A percentile compares a stretch with the other conserved stretches of the same genome.
Conservation (phyloP, 805 yeast species). For the Cyberlindnera amylophila region DNA sequence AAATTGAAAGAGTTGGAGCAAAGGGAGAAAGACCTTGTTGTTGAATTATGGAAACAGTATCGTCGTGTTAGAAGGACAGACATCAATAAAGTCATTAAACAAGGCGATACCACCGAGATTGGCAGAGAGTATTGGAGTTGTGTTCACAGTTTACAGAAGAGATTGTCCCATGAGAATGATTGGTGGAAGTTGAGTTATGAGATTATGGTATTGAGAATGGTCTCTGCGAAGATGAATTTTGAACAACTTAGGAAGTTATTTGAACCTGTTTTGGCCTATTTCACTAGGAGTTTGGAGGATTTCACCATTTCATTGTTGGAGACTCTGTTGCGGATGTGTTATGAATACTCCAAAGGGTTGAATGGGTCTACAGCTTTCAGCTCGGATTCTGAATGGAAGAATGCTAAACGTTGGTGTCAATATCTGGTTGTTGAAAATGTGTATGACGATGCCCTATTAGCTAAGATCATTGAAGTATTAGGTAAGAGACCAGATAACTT, state of each 20-base stretch:
- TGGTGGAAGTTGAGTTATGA: conserved; percentile 20
- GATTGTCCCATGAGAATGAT: conserved; percentile 13
- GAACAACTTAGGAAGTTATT: conserved; percentile 29
- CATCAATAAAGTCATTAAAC: conserved; percentile 35
- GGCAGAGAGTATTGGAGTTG: conserved; percentile 43
- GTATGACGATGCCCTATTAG: not conserved
- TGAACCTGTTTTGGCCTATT: conserved; percentile 23
- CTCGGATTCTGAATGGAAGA: conserved; percentile 9
- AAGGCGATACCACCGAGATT: conserved; percentile 39
- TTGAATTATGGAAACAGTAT: conserved; percentile 40
- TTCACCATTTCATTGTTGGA: conserved; percentile 23
- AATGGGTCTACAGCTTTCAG: not conserved
- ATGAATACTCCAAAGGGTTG: conserved; percentile 14
- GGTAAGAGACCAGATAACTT: conserved; percentile 15
- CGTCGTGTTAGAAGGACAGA: conserved; percentile 48
- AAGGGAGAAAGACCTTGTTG: conserved; percentile 21
- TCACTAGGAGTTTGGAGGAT: conserved; percentile 20
- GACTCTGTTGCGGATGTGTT: conserved; percentile 8
- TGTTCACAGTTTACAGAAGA: conserved; percentile 23
- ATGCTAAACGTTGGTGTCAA: conserved; percentile 15
- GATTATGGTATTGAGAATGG: conserved; percentile 33
- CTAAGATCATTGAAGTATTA: conserved; percentile 14
- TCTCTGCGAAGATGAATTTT: conserved; percentile 28
- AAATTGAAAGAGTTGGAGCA: conserved; percentile 17
- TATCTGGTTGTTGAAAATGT: conserved; percentile 14